Percentiles rank a stretch among this genome's conserved stretches.
Conservation (phyloP, 495 filamentous ascomycete genomes). For the Neurospora sp. region DNA sequence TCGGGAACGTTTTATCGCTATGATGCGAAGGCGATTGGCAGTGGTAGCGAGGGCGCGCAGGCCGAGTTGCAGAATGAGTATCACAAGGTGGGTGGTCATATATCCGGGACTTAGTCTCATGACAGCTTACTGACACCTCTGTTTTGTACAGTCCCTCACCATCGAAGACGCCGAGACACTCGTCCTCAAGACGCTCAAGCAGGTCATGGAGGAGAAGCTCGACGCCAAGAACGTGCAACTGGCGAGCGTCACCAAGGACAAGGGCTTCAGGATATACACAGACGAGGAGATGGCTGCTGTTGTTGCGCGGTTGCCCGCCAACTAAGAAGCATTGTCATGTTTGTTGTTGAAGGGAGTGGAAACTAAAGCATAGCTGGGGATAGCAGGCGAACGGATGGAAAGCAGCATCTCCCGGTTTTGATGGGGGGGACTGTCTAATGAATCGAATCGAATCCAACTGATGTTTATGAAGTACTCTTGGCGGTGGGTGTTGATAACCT, state of each 20-base stretch:
- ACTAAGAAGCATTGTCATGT: constrained; percentile 20
- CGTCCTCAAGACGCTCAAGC: constrained; percentile 96
- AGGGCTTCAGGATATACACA: constrained; percentile 93
- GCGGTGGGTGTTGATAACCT: not conserved
- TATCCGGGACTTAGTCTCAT: not conserved
- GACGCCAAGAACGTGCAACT: constrained; percentile 97
- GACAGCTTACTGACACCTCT: constrained; percentile 6
- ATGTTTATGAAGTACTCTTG: not conserved
- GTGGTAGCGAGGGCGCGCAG: constrained; percentile 91
- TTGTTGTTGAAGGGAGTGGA: not conserved
- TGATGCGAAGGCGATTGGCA: constrained; percentile 97
- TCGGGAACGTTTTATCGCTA: constrained; percentile 98
- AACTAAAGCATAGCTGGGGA: not conserved
- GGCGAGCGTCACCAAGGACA: constrained; percentile 94
- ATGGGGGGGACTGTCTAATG: not conserved
- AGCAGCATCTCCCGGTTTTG: not conserved
- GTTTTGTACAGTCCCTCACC: constrained; percentile 57
- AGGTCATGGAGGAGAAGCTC: constrained; percentile 99
- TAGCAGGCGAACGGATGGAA: not conserved
- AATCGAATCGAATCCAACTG: not conserved
- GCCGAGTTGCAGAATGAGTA: constrained; percentile 98
- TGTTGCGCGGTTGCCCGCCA: constrained; percentile 60
- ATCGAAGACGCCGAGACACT: constrained; percentile 87
- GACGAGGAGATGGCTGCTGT: constrained; percentile 93
- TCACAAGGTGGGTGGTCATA: constrained; percentile 53